Conservation (phyloP, 768 basidiomycete genomes). For the Boletus rubropictus region DNA sequence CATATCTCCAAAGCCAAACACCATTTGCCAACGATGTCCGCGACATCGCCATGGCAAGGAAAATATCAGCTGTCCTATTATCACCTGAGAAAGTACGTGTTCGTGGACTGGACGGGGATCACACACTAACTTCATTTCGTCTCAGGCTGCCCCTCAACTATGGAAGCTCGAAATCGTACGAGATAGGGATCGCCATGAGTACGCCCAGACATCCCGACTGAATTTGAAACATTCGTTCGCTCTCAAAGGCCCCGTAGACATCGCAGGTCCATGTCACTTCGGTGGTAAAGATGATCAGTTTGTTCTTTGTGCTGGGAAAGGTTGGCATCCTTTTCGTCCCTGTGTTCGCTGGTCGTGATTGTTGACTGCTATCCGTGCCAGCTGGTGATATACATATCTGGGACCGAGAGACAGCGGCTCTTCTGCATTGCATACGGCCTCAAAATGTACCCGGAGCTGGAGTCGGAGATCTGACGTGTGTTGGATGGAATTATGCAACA, state of each 20-base stretch:
- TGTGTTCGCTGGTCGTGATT: background rate
- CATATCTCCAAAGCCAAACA: constrained; percentile 38
- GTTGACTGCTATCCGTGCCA: constrained; percentile 24
- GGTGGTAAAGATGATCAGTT: constrained; percentile 76
- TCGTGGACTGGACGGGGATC: constrained; percentile 6
- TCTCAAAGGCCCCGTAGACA: constrained; percentile 62
- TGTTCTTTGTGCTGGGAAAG: constrained; percentile 73
- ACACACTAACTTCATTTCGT: constrained; percentile 9
- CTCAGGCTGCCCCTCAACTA: constrained; percentile 67
- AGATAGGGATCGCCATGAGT: constrained; percentile 39
- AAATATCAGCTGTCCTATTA: constrained; percentile 41
- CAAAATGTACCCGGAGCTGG: constrained; percentile 45
- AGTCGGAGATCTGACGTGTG: constrained; percentile 64
- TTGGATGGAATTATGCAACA: constrained; percentile 71
- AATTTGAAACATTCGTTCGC: constrained; percentile 63
- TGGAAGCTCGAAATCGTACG: constrained; percentile 67
- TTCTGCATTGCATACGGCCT: constrained; percentile 65
- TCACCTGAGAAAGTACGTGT: constrained; percentile 26
- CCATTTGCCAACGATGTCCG: constrained; percentile 53
- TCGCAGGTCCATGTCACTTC: constrained; percentile 78
- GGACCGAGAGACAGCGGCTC: constrained; percentile 73
- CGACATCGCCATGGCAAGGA: constrained; percentile 43
- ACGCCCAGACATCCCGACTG: constrained; percentile 28
- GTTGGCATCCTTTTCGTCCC: constrained; percentile 28
- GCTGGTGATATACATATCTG: constrained; percentile 82